phyloP scores from a whole-genome alignment of 352 stramenopile genomes.

The Phytophthora colocasiae region DNA sequence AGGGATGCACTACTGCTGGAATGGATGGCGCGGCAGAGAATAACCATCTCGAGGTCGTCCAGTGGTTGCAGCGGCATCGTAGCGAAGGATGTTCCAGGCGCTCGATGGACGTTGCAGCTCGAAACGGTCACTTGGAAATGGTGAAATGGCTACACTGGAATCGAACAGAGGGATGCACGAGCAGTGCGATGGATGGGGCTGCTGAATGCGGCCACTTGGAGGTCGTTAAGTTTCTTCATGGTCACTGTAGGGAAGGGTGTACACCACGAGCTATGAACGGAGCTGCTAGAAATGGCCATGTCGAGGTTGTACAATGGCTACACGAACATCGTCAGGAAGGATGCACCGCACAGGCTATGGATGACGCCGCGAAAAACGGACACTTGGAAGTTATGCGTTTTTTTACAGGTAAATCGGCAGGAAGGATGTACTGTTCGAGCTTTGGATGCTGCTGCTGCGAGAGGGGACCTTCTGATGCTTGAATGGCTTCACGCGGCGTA shows the following conservation, averaged over 20 bases:
- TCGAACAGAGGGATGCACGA: constrained; percentile 35
- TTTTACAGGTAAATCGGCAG: constrained; percentile 21
- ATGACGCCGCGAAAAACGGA: constrained; percentile 33
- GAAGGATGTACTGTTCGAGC: constrained; percentile 33
- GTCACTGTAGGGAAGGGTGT: constrained; percentile 24
- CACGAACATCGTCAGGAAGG: constrained; percentile 41
- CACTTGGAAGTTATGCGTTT: constrained; percentile 41
- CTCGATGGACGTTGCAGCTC: constrained; percentile 34
- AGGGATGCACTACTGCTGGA: constrained; percentile 39
- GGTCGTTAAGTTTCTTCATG: constrained; percentile 36
- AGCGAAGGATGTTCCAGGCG: constrained; percentile 40
- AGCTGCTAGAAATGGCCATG: constrained; percentile 36
- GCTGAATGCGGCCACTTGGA: constrained; percentile 34
- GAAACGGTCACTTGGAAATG: constrained; percentile 34
- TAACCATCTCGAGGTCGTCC: constrained; percentile 40
- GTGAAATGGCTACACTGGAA: constrained; percentile 40
- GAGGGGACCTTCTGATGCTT: constrained; percentile 34
- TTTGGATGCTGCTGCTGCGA: constrained; percentile 21
- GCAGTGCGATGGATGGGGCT: constrained; percentile 40
- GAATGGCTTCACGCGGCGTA: constrained; percentile 26
- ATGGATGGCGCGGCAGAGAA: constrained; percentile 47
- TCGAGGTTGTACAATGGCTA: constrained; percentile 40
- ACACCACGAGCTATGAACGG: constrained; percentile 43
- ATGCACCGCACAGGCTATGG: constrained; percentile 43
- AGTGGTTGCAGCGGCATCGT: constrained; percentile 41